Base-by-base conservation (phyloP, 257 asterid genomes). In the Salvia rosmarinus region DNA sequence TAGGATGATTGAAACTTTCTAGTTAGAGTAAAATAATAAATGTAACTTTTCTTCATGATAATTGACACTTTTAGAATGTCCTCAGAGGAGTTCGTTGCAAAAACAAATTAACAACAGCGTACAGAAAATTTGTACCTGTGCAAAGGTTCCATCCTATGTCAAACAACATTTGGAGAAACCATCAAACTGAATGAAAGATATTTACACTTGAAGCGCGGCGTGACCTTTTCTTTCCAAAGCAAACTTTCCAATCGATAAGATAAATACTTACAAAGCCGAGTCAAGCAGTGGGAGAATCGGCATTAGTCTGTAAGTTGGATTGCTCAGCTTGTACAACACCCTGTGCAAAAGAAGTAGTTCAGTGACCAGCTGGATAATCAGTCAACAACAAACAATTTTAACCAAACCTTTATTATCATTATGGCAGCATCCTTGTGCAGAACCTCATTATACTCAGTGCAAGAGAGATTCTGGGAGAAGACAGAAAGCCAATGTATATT, bases 381-480 rank as follows among this genome's bases (percentile, higher is more conserved):
- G 7, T 37, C 42, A 10, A 30, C 28, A 5, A 0, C 10, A 21
- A 3, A 44, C 21, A 46, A 70, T 63, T 23, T 20, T 32, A 13
- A 72, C 71, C 84, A 60, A 61, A 91, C 99, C 96, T 91, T 80
- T 46, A 94, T 80, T 86, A 91, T 94, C 87, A 86, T 83, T 77
- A 85, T 13, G 46, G 99, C 99, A 0, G 98, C 96, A 76, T 88
- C 90, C 82, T 94, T 94, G 89, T 94, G 96, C 42, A 94, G 77
- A 78, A 91, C 93, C 79, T 91, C 98, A 30, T 91, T 91, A 72
- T 91, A 94, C 89, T 89, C 99, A 3, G 58, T 56, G 67, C 99
- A 94, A 40, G 89, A 54, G 13, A 81, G 77, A 78, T 80, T 86
- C 99, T 91, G 89, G 46, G 61, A 77, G 47, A 64, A 13, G 70